Base-by-base conservation (phyloP, 2,329 filamentous ascomycete species). In the Ceratocystis destructans region DNA sequence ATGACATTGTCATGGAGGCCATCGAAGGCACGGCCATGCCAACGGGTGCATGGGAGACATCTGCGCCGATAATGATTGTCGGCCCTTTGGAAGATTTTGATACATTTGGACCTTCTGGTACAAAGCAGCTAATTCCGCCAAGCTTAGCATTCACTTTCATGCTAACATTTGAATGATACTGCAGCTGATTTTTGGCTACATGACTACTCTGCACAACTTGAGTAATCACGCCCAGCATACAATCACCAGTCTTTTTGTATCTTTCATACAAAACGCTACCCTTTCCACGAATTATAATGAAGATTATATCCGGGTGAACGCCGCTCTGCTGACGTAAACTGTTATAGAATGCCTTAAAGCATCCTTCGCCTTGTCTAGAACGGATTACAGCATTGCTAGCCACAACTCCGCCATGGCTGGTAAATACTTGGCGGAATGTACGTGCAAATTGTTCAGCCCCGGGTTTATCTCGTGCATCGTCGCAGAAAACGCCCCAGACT, bases 91-190 rank as follows among this genome's bases (percentile, higher is more conserved):
- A 17, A 10, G 25, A 37, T 2, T 41, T 22, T 15, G 22, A 37
- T 0, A 28, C 12, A 33, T 64, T 68, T 0, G 75, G 73, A 0
- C 85, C 82, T 0, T 72, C 63, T 28, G 61, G 65, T 22, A 67
- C 68, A 20, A 41, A 48, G 64, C 78, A 86, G 0, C 90, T 96
- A 0, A 84, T 82, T 5, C 94, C 94, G 15, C 94, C 94, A 1
- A 99, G 82, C 78, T 99, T 99, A 2, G 90, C 88, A 71, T 99
- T 97, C 70, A 99, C 85, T 78, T 99, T 99, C 90, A 99, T 94
- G 69, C 86, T 83, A 0, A 99, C 90, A 69, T 99, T 99, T 0
- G 89, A 94, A 72, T 89, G 87, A 75, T 97, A 97, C 72, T 99
- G 94, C 0, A 82, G 81, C 17, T 48, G 48, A 17, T 83, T 83